A percentile compares a stretch with the other conserved stretches of the same genome.
phyloP scores from a whole-genome alignment of 2,329 filamentous ascomycete genomes.

The Daldinia sp. region DNA sequence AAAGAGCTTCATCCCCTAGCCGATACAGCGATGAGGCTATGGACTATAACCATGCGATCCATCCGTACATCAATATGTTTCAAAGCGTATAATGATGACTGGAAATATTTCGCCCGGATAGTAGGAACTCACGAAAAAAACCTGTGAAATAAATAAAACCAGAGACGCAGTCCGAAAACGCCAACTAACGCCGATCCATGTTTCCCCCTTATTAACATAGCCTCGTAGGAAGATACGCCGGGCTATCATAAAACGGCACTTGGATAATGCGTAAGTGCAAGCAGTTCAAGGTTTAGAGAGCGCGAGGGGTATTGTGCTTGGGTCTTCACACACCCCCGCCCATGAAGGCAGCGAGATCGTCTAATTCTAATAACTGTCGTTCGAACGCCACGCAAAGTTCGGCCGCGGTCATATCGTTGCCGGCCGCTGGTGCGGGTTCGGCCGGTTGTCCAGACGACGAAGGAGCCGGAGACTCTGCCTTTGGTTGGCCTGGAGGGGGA shows the following conservation, averaged over 20 bases:
- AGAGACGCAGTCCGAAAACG: constrained; percentile 21
- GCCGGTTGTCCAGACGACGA: constrained; percentile 41
- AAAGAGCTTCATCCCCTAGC: background rate
- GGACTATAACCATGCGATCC: background rate
- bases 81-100: background rate
- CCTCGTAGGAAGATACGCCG: constrained; percentile 15
- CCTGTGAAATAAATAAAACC: constrained; percentile 3
- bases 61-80: background rate
- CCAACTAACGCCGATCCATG: constrained; percentile 34
- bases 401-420: constrained; percentile 63
- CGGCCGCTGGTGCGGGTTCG: constrained; percentile 41
- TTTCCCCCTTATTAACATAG: constrained; percentile 28
- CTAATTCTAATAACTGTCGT: constrained; percentile 66
- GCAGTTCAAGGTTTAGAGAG: constrained; percentile 12
- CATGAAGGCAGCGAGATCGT: constrained; percentile 70
- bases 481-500: constrained; percentile 52
- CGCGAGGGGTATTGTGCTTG: background rate
- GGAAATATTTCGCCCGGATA: background rate
- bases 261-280: constrained; percentile 8
- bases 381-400: constrained; percentile 68
- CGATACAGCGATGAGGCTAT: background rate
- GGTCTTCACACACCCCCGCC: constrained; percentile 62
- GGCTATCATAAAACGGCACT: background rate
- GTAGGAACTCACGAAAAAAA: background rate
- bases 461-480: constrained; percentile 49